phyloP scores from a whole-genome alignment of 1,284 basidiomycete genomes.

The Taiwanofungus camphoratus region DNA sequence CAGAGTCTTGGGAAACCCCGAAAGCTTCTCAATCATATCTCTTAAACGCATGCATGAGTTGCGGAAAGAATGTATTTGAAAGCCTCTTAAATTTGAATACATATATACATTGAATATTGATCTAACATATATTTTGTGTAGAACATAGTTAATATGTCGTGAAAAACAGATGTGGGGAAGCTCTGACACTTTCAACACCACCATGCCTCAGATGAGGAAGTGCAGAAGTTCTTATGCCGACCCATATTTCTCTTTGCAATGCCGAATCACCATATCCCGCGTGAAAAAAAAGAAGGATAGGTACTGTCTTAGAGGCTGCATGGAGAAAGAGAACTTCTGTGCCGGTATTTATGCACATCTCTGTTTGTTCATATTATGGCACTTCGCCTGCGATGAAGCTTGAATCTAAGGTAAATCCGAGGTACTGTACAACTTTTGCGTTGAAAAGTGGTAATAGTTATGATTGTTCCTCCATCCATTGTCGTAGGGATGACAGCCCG shows the following conservation, averaged over 20 bases:
- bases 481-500: conserved; percentile 40
- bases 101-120: no score
- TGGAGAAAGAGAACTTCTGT: conserved; percentile 20
- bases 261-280: conserved; percentile 68
- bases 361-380: conserved; percentile 13
- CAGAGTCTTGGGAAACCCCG: no score
- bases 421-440: no score
- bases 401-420: no score
- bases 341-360: conserved; percentile 8
- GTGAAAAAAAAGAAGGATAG: conserved; percentile 42
- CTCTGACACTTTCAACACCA: conserved; percentile 72
- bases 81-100: no score
- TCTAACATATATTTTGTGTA: no score
- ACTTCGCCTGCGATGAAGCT: no score
- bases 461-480: conserved; percentile 45
- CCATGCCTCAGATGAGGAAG: conserved; percentile 23
- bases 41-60: no score
- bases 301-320: conserved; percentile 77
- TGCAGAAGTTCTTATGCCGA: conserved; percentile 58
- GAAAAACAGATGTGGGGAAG: conserved; percentile 52
- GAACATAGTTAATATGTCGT: background rate
- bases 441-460: no score
- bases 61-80: no score
- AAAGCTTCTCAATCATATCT: no score
- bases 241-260: conserved; percentile 56